These are phyloP conservation scores for Lupinus albus DNA, from an alignment of 306 rosid genomes.

Conservation along the genomic window DNA sequence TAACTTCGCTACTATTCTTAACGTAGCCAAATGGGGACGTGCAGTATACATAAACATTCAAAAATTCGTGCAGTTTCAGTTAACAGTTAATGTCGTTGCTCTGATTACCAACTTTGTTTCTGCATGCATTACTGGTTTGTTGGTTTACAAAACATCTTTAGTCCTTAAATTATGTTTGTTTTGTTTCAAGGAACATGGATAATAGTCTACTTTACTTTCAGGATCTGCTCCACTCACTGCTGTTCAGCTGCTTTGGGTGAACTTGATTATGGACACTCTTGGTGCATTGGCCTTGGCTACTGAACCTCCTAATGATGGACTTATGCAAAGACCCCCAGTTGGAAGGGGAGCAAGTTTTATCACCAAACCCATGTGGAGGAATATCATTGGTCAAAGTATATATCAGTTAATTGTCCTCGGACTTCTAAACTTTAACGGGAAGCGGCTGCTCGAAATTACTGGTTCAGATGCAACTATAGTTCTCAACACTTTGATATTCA, in stretches of 20 bases:
- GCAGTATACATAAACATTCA: slow-evolving; percentile 93
- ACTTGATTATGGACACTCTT: slow-evolving; percentile 98
- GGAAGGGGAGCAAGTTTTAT: slow-evolving; percentile 69
- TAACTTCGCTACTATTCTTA: slow-evolving; percentile 79
- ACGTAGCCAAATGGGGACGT: slow-evolving; percentile 94
- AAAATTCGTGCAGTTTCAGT: slow-evolving; percentile 96
- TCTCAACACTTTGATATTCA: slow-evolving; percentile 86
- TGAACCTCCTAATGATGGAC: slow-evolving; percentile 88
- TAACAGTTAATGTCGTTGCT: slow-evolving; percentile 93
- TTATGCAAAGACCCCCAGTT: slow-evolving; percentile 75
- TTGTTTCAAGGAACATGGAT: slow-evolving; percentile 27
- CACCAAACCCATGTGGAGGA: slow-evolving; percentile 94
- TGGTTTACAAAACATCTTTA: slow-evolving; percentile 9
- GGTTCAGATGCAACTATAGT: slow-evolving; percentile 68
- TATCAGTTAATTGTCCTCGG: slow-evolving; percentile 77
- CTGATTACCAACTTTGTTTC: slow-evolving; percentile 78
- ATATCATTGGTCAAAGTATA: slow-evolving; percentile 89
- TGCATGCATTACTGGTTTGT: slow-evolving; percentile 88
- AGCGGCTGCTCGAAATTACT: slow-evolving; percentile 59
- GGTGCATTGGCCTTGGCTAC: slow-evolving; percentile 98
- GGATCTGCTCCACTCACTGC: slow-evolving; percentile 98
- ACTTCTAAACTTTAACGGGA: slow-evolving; percentile 68
- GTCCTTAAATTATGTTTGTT: slow-evolving; percentile 16
- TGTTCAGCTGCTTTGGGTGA: slow-evolving; percentile 96
- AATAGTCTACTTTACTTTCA: slow-evolving; percentile 44